Percentiles rank a stretch among this genome's conserved stretches.
Conservation (phyloP, 371 early-diverging fungal genomes). For the Rhizopus stolonifer region DNA sequence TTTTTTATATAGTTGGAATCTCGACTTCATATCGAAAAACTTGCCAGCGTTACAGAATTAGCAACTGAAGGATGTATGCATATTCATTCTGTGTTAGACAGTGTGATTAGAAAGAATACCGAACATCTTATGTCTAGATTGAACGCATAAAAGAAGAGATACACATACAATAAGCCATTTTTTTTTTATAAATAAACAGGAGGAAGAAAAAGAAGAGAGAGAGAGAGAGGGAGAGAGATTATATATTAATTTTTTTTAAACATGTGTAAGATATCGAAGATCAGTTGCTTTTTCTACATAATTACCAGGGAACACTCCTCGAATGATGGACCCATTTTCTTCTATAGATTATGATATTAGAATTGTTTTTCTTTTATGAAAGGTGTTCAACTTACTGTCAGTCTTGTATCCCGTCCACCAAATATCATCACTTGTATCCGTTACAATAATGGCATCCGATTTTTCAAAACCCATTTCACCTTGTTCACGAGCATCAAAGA, state of each 20-base stretch:
- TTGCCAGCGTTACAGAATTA: slow-evolving; percentile 74
- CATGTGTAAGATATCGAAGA: slow-evolving; percentile 7
- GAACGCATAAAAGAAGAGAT: slow-evolving; percentile 27
- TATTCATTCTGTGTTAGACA: slow-evolving; percentile 75
- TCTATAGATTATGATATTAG: too few species aligned
- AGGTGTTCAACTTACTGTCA: slow-evolving; percentile 49
- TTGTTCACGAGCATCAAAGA: slow-evolving; percentile 72
- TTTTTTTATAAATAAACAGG: neutral
- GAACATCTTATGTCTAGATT: slow-evolving; percentile 43
- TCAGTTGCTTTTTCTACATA: slow-evolving; percentile 57
- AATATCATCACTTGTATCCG: slow-evolving; percentile 77
- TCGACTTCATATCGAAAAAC: slow-evolving; percentile 79
- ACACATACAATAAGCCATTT: neutral
- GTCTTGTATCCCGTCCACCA: slow-evolving; percentile 86
- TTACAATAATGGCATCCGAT: slow-evolving; percentile 74
- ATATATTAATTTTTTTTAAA: neutral
- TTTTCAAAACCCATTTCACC: slow-evolving; percentile 78
- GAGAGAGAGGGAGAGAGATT: neutral
- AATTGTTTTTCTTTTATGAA: too few species aligned
- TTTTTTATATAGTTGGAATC: slow-evolving; percentile 77
- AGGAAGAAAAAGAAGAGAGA: neutral
- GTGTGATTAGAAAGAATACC: slow-evolving; percentile 68
- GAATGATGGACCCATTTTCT: slow-evolving; percentile 29
- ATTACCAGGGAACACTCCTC: slow-evolving; percentile 80
- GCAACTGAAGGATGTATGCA: slow-evolving; percentile 86